phyloP scores from a whole-genome alignment of 1,284 basidiomycete genomes.

The Dichomitus squalens region DNA sequence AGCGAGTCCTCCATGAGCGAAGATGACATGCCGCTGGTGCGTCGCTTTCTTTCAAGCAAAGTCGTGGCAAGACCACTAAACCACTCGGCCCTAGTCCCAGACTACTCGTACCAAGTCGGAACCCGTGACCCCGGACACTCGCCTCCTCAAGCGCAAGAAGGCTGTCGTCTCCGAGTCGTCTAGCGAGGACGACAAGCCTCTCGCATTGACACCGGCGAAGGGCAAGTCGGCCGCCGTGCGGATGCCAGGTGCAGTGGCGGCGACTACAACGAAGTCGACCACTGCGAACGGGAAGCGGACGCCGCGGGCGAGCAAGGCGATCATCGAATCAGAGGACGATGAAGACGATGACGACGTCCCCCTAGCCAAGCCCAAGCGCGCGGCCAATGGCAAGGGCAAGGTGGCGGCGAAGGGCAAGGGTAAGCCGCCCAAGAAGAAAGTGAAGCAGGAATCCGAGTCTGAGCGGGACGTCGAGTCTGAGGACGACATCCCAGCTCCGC shows the following conservation, averaged over 20 bases:
- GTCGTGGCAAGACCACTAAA: slow-evolving; percentile 19
- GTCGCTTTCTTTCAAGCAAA: slow-evolving; percentile 27
- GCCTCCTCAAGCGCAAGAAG: slow-evolving; percentile 62
- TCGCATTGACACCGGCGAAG: slow-evolving; percentile 72
- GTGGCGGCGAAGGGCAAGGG: slow-evolving; percentile 17
- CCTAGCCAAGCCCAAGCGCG: slow-evolving; percentile 29
- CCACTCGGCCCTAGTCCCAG: slow-evolving; percentile 38
- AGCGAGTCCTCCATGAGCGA: slow-evolving; percentile 61
- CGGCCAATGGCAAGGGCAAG: slow-evolving; percentile 30
- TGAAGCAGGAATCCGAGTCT: slow-evolving; percentile 58
- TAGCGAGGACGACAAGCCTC: slow-evolving; percentile 72
- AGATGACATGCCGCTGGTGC: slow-evolving; percentile 71
- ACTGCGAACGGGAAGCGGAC: slow-evolving; percentile 36
- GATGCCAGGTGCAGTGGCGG: slow-evolving; percentile 45
- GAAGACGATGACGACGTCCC: slow-evolving; percentile 36
- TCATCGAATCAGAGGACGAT: slow-evolving; percentile 33
- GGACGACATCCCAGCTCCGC: slow-evolving; percentile 44
- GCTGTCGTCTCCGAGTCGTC: slow-evolving; percentile 50
- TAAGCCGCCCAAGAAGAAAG: slow-evolving; percentile 63
- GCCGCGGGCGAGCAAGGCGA: slow-evolving; percentile 34
- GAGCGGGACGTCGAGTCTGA: slow-evolving; percentile 41
- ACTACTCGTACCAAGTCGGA: slow-evolving; percentile 49
- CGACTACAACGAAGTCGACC: slow-evolving; percentile 33
- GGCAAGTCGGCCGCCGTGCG: slow-evolving; percentile 41
- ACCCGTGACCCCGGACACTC: slow-evolving; percentile 44